Conservation (phyloP, 1,284 basidiomycete genomes). For the Ustilago trichophora region DNA sequence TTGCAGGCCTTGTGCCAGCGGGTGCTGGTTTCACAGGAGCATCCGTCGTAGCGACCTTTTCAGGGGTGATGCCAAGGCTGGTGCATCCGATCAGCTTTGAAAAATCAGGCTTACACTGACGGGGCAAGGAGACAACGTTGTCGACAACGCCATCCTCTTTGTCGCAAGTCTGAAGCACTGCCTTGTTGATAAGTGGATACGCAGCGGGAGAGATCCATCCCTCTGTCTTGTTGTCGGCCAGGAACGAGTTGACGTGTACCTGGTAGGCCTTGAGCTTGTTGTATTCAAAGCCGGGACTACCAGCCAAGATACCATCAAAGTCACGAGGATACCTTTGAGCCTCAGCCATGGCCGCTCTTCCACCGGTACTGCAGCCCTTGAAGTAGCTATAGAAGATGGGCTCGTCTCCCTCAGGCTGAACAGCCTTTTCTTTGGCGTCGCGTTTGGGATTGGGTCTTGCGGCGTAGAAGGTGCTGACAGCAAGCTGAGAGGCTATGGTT, state of each 20-base stretch:
- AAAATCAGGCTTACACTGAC: slow-evolving; percentile 34
- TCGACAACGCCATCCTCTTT: slow-evolving; percentile 40
- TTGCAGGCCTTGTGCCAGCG: too few relatives aligned
- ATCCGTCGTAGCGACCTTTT: background rate
- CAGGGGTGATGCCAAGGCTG: slow-evolving; percentile 3
- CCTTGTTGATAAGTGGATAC: slow-evolving; percentile 30
- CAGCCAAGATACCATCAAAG: slow-evolving; percentile 49
- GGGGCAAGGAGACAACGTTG: slow-evolving; percentile 31
- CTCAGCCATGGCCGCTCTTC: slow-evolving; percentile 37
- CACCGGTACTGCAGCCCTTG: slow-evolving; percentile 49
- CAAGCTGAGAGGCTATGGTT: slow-evolving; percentile 25
- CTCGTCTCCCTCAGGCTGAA: background rate
- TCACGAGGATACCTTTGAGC: slow-evolving; percentile 41
- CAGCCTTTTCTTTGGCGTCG: background rate
- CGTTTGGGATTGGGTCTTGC: background rate
- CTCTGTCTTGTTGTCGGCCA: slow-evolving; percentile 13
- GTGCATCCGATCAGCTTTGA: slow-evolving; percentile 21
- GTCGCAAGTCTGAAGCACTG: slow-evolving; percentile 41
- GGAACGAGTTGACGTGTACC: slow-evolving; percentile 42
- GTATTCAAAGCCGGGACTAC: slow-evolving; percentile 41
- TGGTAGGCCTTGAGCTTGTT: slow-evolving; percentile 48
- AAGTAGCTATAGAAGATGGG: slow-evolving; percentile 41
- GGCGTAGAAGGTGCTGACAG: slow-evolving; percentile 41
- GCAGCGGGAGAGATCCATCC: slow-evolving; percentile 21
- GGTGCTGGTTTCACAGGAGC: too few relatives aligned